Evolutionary conservation across 2,329 filamentous ascomycete genomes (phyloP), one percentile per base, ranked within the genome.

Genomic region (Ramularia endophylla): DNA sequence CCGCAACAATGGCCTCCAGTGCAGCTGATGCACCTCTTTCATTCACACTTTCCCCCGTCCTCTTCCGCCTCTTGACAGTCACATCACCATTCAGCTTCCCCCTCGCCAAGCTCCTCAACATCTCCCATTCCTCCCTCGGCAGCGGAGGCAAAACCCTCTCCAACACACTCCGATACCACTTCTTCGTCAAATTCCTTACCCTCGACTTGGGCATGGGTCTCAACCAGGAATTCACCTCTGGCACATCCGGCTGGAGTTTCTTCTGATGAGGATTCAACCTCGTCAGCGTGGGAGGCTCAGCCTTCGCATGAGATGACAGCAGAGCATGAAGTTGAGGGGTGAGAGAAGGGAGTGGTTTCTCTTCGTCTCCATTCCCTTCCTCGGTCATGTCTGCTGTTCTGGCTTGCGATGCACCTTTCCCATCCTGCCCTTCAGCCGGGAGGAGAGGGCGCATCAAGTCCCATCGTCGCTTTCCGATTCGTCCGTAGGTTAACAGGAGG

Each of bases 401-500:
- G 2, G 13, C 15, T 8, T 27, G 22, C 8, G 7, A 22, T 31
- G 38, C 22, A 25, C 15, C n/a, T 30, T 39, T 3, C 27, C 33
- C 29, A 38, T 36, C 13, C 31, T 37, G 27, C 12, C 28, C 42
- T 12, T 28, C 34, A 5, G 25, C 36, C 3, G 48, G 27, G 40
- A 55, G 31, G 4, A 58, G 34, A 4, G 51, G 51, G 33, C 30
- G 9, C 44, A 78, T 40, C 22, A 81, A 56, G 8, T 71, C 60
- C 43, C 71, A 64, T 51, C 74, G 68, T 22, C 74, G 65, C 48
- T 62, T 68, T 7, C 78, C 78, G 22, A 64, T 65, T 38, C 79
- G 71, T 11, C 77, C 79, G 52, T 81, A 82, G 11, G 77, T 68
- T 44, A 71, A 59, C 22, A 68, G 60, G 15, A 83, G 60, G 8